Percentiles rank a stretch among this genome's conserved stretches.
Evolutionary conservation across 805 yeast species (phyloP).

Genomic region (Wickerhamiella allomyrinae): DNA sequence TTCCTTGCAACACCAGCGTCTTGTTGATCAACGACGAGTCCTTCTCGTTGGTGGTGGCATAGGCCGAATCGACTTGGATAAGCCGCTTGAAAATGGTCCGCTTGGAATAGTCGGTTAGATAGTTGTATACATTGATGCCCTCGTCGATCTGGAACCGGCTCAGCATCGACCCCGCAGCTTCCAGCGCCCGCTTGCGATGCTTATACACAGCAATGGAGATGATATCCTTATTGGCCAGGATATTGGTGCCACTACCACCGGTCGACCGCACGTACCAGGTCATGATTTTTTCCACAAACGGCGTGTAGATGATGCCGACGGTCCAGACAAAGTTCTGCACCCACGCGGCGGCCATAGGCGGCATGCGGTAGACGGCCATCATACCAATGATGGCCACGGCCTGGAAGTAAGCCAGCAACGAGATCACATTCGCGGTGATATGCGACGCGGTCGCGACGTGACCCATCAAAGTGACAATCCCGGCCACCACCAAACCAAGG

Average conservation of each 20-base stretch:
- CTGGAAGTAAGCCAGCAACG: conserved; percentile 88
- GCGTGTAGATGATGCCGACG: conserved; percentile 68
- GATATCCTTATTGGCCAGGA: conserved; percentile 45
- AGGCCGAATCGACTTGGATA: conserved; percentile 8
- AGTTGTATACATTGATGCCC: not conserved
- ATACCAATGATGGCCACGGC: conserved; percentile 79
- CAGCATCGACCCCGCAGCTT: conserved; percentile 5
- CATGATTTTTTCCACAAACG: conserved; percentile 48
- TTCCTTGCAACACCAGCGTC: conserved; percentile 75
- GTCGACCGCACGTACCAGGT: conserved; percentile 36
- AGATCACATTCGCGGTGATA: conserved; percentile 89
- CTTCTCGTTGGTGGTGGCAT: conserved; percentile 35
- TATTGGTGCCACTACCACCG: conserved; percentile 74
- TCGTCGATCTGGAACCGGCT: not conserved
- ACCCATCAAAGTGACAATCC: conserved; percentile 73
- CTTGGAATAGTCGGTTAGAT: not conserved
- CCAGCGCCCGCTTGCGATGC: conserved; percentile 19
- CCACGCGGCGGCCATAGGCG: conserved; percentile 98
- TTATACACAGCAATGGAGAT: conserved; percentile 75
- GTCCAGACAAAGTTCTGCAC: conserved; percentile 95
- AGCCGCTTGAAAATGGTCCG: conserved; percentile 4
- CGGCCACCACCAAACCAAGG: conserved; percentile 74
- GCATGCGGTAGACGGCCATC: conserved; percentile 87
- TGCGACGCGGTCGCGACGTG: conserved; percentile 90
- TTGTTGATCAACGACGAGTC: conserved; percentile 43